These are phyloP conservation scores for Boletus coccyginus DNA, from an alignment of 768 basidiomycete species.

Conservation along the genomic window DNA sequence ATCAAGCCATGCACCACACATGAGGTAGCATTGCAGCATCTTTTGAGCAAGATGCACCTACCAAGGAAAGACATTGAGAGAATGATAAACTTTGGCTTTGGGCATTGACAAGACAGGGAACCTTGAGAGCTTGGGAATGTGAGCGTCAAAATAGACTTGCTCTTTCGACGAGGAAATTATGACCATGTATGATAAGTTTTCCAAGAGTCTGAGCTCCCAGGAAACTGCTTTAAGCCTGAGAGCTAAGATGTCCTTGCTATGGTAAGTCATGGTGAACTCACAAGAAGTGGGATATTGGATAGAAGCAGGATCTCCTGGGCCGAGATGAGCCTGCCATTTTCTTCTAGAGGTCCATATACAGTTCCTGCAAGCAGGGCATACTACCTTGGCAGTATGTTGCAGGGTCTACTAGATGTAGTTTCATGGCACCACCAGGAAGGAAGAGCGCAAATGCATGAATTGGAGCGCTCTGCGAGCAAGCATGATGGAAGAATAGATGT, in stretches of 20 bases:
- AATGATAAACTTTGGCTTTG: conserved; percentile 71
- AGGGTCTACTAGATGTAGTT: conserved; percentile 87
- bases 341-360: conserved; percentile 61
- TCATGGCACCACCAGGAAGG: conserved; percentile 63
- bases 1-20: conserved; percentile 76
- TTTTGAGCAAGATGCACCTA: conserved; percentile 79
- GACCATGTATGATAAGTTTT: conserved; percentile 70
- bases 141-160: conserved; percentile 74
- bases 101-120: conserved; percentile 90
- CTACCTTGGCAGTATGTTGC: conserved; percentile 82
- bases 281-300: conserved; percentile 63
- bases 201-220: conserved; percentile 75
- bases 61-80: conserved; percentile 85
- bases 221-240: conserved; percentile 86
- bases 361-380: conserved; percentile 72
- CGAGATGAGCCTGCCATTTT: conserved; percentile 46
- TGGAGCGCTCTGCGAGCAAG: conserved; percentile 63
- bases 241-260: conserved; percentile 74
- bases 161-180: conserved; percentile 87
- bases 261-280: conserved; percentile 70
- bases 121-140: conserved; percentile 66
- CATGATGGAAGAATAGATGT: conserved; percentile 88
- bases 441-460: conserved; percentile 91
- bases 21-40: conserved; percentile 82
- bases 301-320: conserved; percentile 42